Conservation (phyloP, 148 eudicot genomes). For the Fagopyrum esculentum region DNA sequence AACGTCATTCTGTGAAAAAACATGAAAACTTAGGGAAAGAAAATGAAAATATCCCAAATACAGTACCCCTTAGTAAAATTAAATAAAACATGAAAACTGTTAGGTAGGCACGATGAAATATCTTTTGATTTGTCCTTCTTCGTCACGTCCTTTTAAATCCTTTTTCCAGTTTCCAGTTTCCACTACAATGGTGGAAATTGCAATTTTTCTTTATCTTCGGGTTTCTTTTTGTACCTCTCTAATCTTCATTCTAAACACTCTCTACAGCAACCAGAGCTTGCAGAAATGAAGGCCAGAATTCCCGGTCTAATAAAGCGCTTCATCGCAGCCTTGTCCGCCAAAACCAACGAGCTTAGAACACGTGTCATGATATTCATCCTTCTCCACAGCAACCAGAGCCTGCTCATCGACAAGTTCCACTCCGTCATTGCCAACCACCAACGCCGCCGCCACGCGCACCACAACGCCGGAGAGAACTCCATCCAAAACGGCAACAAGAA, state of each 20-base stretch:
- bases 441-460: slow-evolving; percentile 6
- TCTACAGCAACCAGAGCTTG: not conserved
- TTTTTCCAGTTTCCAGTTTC: not conserved
- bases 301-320: slow-evolving; percentile 32
- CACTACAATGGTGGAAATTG: slow-evolving; percentile 1
- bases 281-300: slow-evolving; percentile 17
- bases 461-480: not conserved
- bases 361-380: slow-evolving; percentile 38
- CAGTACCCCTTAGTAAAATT: not conserved
- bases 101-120: slow-evolving; percentile 1
- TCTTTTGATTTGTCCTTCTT: not conserved
- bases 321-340: slow-evolving; percentile 26
- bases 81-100: not conserved
- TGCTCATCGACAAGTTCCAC: slow-evolving; percentile 20
- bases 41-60: not conserved
- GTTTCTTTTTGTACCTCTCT: slow-evolving; percentile 5
- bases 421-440: slow-evolving; percentile 19
- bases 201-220: not conserved
- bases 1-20: no score
- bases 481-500: slow-evolving; percentile 12
- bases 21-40: not conserved
- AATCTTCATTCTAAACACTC: not conserved
- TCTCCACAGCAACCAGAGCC: slow-evolving; percentile 16
- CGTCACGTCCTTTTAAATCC: not conserved
- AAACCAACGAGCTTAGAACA: slow-evolving; percentile 28